These are phyloP conservation scores for Lophiostoma macrostomum DNA, from an alignment of 495 filamentous ascomycete genomes.

Conservation along the genomic window DNA sequence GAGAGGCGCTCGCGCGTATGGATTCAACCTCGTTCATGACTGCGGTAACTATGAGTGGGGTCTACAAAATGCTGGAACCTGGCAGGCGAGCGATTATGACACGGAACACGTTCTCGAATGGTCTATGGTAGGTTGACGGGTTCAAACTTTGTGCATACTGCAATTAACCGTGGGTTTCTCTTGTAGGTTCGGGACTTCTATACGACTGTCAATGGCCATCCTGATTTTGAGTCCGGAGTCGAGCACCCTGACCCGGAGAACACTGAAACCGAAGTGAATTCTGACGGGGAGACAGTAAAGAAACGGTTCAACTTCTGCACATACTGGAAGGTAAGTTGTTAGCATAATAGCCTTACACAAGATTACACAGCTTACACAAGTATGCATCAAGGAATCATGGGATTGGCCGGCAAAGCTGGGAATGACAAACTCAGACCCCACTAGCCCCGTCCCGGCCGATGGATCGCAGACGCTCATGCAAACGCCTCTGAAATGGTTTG, in stretches of 20 bases:
- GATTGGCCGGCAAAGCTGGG: slow-evolving; percentile 5
- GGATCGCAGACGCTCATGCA: background rate
- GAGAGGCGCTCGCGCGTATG: background rate
- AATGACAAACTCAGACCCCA: slow-evolving; percentile 8
- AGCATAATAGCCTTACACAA: background rate
- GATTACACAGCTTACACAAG: slow-evolving; percentile 8
- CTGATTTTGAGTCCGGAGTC: slow-evolving; percentile 3
- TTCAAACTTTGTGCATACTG: background rate
- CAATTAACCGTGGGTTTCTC: background rate
- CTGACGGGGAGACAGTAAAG: slow-evolving; percentile 1
- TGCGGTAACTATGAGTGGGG: slow-evolving; percentile 10
- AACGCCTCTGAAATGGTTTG: slow-evolving; percentile 6
- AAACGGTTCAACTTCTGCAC: slow-evolving; percentile 7
- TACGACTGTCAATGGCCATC: slow-evolving; percentile 1
- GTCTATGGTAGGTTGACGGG: background rate
- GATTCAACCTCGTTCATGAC: slow-evolving; percentile 14
- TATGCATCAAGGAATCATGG: slow-evolving; percentile 18
- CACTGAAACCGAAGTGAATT: background rate
- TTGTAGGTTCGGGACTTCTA: slow-evolving; percentile 5
- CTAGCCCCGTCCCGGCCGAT: background rate
- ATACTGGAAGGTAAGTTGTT: slow-evolving; percentile 14
- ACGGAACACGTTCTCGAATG: slow-evolving; percentile 19
- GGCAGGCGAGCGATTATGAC: slow-evolving; percentile 1
- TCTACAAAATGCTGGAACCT: slow-evolving; percentile 1
- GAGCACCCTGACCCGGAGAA: slow-evolving; percentile 4